Base-by-base conservation (phyloP, 805 yeast species). In the Metschnikowia orientalis region DNA sequence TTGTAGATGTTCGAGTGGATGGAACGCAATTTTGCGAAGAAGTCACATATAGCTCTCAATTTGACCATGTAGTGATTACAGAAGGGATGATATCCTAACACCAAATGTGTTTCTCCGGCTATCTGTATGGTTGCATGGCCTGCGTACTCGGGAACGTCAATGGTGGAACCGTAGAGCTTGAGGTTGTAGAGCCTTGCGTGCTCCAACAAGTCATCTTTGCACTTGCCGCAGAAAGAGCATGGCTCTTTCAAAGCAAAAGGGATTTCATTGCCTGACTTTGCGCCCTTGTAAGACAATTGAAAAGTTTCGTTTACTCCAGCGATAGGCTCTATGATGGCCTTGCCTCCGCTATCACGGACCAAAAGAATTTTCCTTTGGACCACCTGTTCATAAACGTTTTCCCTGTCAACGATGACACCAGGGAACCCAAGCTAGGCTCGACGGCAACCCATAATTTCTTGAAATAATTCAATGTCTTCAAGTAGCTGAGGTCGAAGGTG, bases 151-250 rank as follows among this genome's bases (percentile, higher is more conserved):
- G 30, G 14, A 12, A 39, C 21, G 7, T 45, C 50, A 6, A 35
- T 24, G 6, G 43, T 35, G 2, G 51, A 53, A 14, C 50, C 68
- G 58, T 32, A 73, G 61, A 66, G 49, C 42, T 77, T 79, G 51
- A 89, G 61, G 35, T 73, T 71, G 53, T 88, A 84, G 42, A 86
- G 59, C 42, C 97, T 73, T 2, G 90, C 81, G 57, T 85, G 88
- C 44, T 81, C 83, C 40, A 84, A 64, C 35, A 75, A 69, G 48
- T 79, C 86, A 50, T 73, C 71, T 40, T 95, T 70, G 8, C 59
- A 53, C 56, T 89, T 97, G 5, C 89, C 90, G 63, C 97, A 90
- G 26, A 90, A 65, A 4, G 88, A 69, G 59, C 97, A 90, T 4
- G 88, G 77, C 2, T 77, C 76, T 31, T 71, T 67, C 14, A 83